Conservation (phyloP, 768 basidiomycete genomes). For the Leccinum boreale region DNA sequence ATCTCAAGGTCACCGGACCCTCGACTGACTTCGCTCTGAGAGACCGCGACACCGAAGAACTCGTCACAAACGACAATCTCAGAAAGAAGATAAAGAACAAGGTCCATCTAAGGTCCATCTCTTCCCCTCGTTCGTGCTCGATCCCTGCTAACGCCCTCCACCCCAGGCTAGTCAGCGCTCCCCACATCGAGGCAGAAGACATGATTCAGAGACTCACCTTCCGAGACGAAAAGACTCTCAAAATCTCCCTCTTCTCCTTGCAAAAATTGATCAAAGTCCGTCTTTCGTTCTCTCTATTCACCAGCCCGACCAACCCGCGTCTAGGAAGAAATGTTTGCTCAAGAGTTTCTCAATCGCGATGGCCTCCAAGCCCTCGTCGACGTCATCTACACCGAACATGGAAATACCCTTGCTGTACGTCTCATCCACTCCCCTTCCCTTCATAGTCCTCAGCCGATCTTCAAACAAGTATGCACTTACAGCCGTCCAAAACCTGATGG, state of each 20-base stretch:
- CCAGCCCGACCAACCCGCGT: not conserved
- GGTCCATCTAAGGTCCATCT: conserved; percentile 68
- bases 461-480: conserved; percentile 70
- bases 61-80: conserved; percentile 87
- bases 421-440: not conserved
- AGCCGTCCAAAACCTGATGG: conserved; percentile 86
- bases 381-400: conserved; percentile 62
- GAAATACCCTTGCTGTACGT: conserved; percentile 83
- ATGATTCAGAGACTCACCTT: conserved; percentile 65
- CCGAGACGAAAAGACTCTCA: conserved; percentile 58
- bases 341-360: conserved; percentile 69
- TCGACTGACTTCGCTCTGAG: conserved; percentile 72
- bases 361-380: conserved; percentile 71
- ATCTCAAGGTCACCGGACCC: conserved; percentile 73
- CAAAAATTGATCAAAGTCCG: conserved; percentile 76
- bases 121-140: not conserved
- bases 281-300: not conserved
- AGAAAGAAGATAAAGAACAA: conserved; percentile 78
- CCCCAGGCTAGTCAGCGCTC: conserved; percentile 72
- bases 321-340: conserved; percentile 81
- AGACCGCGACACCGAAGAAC: conserved; percentile 71
- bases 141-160: not conserved
- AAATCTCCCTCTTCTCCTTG: conserved; percentile 69
- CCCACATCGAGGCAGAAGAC: conserved; percentile 75
- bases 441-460: conserved; percentile 6